A percentile compares a stretch with the other conserved stretches of the same genome.
Conservation (phyloP, 2,329 filamentous ascomycete species). For the Boeremia exigua region DNA sequence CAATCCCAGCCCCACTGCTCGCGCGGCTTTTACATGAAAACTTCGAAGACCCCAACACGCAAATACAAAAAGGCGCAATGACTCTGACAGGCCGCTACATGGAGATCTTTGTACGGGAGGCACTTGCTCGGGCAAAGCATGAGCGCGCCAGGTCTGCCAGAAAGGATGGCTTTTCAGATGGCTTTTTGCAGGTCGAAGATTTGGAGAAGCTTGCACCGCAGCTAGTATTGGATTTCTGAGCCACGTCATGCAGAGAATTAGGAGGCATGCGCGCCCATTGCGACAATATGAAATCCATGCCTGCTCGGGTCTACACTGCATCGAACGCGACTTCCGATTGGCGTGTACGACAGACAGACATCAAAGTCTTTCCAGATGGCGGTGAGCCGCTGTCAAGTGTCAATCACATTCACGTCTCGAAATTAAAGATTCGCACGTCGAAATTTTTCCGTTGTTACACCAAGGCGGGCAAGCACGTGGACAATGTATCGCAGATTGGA, state of each 20-base stretch:
- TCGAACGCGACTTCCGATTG: not conserved
- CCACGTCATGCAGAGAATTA: not conserved
- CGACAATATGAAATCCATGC: not conserved
- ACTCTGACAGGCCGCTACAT: constrained; percentile 81
- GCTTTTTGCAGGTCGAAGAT: constrained; percentile 86
- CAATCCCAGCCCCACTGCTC: constrained; percentile 76
- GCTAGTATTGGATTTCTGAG: constrained; percentile 81
- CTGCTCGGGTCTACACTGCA: not conserved
- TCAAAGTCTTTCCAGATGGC: too few relatives aligned
- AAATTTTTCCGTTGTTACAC: not conserved
- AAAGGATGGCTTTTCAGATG: constrained; percentile 51
- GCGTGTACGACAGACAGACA: not conserved
- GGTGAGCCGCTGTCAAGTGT: constrained; percentile 5
- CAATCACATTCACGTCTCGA: not conserved
- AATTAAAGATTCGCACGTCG: not conserved
- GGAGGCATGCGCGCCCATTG: not conserved
- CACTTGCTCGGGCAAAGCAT: constrained; percentile 77
- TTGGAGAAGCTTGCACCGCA: constrained; percentile 87
- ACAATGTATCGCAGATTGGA: not conserved
- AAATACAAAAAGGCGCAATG: constrained; percentile 57
- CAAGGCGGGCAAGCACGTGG: not conserved
- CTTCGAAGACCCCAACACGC: constrained; percentile 63
- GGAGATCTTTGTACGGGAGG: constrained; percentile 89
- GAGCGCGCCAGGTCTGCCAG: constrained; percentile 64
- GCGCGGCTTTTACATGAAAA: constrained; percentile 79